phyloP scores from a whole-genome alignment of 1,284 basidiomycete genomes.

The Ceratobasidium sp. region DNA sequence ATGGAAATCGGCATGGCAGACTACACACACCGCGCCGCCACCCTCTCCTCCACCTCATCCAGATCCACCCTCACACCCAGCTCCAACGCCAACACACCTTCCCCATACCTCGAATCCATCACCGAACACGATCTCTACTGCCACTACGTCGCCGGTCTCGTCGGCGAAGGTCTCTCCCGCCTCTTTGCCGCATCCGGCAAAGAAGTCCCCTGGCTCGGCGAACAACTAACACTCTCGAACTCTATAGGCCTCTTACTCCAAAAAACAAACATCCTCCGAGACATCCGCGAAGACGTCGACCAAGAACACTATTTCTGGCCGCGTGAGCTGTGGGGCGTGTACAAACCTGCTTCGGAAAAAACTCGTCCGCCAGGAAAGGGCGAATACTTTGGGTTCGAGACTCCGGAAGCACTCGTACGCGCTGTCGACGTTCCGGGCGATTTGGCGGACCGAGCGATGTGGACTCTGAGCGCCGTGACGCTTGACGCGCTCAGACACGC shows the following conservation, averaged over 20 bases:
- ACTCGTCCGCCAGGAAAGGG: conserved; percentile 47
- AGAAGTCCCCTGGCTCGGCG: conserved; percentile 79
- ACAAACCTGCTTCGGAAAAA: conserved; percentile 47
- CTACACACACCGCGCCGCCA: conserved; percentile 83
- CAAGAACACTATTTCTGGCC: conserved; percentile 95
- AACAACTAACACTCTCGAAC: conserved; percentile 89
- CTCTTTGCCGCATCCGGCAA: conserved; percentile 90
- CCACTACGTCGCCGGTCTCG: conserved; percentile 97
- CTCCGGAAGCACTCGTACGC: conserved; percentile 67
- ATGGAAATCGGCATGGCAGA: conserved; percentile 98
- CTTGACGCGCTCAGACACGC: conserved; percentile 89
- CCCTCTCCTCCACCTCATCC: background rate
- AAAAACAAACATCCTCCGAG: conserved; percentile 98
- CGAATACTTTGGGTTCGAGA: conserved; percentile 69
- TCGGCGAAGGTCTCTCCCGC: conserved; percentile 94
- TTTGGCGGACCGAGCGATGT: conserved; percentile 72
- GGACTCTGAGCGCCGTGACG: conserved; percentile 88
- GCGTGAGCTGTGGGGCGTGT: conserved; percentile 82
- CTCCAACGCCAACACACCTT: conserved; percentile 60
- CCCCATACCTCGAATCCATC: conserved; percentile 71
- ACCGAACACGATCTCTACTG: conserved; percentile 97
- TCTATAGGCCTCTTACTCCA: conserved; percentile 97
- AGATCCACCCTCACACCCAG: background rate
- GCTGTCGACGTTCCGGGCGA: conserved; percentile 55
- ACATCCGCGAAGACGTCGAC: conserved; percentile 93